phyloP scores from a whole-genome alignment of 116 monocot species.

The Cymodocea nodosa region DNA sequence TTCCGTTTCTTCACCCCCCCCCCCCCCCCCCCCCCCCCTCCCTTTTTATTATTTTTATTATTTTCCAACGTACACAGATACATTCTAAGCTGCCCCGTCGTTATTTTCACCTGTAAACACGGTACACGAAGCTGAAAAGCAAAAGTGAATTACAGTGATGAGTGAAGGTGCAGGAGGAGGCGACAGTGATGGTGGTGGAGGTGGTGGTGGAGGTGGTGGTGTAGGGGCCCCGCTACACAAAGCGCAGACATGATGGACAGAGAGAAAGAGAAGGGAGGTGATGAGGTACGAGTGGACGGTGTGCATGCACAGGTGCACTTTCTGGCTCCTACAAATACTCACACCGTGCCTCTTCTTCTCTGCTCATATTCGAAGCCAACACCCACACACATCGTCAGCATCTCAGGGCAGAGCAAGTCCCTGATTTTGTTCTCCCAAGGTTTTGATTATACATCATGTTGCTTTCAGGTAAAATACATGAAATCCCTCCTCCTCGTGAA shows the following conservation, averaged over 20 bases:
- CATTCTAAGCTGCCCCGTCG: background rate
- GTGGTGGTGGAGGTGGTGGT: no score
- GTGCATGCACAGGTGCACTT: no score
- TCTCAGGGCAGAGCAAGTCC: background rate
- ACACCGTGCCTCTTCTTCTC: background rate
- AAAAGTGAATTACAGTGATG: no score
- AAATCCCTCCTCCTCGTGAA: background rate
- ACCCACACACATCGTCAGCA: background rate
- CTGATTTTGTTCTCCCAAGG: background rate
- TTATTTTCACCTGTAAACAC: no score
- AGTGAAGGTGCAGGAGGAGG: no score
- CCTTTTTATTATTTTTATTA: no score
- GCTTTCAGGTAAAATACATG: background rate
- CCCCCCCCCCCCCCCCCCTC: no score
- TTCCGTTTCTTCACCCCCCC: no score
- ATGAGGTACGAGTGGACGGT: background rate
- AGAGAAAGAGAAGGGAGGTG: background rate
- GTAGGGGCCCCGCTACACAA: no score
- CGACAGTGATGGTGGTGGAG: background rate
- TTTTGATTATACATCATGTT: background rate
- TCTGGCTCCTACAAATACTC: constrained; percentile 3
- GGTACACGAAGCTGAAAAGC: no score
- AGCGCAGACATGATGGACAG: no score
- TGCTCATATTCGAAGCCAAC: background rate
- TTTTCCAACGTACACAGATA: no score